Conservation (phyloP, 768 basidiomycete genomes). For the Wakefieldia striispora region DNA sequence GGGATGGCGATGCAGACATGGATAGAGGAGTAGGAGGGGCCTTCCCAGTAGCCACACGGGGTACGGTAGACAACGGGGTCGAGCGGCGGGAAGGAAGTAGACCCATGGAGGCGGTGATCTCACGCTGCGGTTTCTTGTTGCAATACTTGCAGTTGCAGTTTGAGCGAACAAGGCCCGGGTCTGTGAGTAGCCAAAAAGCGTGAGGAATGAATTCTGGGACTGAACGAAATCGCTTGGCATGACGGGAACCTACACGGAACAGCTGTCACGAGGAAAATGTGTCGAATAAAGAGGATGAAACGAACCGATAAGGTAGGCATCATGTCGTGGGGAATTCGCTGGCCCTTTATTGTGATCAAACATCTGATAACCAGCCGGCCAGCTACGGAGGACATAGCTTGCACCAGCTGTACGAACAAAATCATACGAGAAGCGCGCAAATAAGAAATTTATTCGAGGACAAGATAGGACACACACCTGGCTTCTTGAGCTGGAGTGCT, state of each 20-base stretch:
- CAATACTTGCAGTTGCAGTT: slow-evolving; percentile 80
- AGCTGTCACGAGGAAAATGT: background rate
- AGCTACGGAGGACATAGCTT: slow-evolving; percentile 58
- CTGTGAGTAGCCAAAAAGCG: slow-evolving; percentile 71
- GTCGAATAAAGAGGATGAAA: background rate
- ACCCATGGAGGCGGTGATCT: slow-evolving; percentile 63
- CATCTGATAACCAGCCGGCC: slow-evolving; percentile 68
- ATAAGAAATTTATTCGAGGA: background rate
- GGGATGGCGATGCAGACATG: background rate
- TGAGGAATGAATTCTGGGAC: slow-evolving; percentile 86
- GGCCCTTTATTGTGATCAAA: slow-evolving; percentile 76
- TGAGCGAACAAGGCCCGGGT: slow-evolving; percentile 42
- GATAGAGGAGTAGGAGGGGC: slow-evolving; percentile 19
- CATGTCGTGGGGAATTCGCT: slow-evolving; percentile 54
- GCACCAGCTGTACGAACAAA: slow-evolving; percentile 39
- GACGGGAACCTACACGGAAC: slow-evolving; percentile 36
- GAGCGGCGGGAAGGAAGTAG: slow-evolving; percentile 35
- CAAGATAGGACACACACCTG: slow-evolving; percentile 40
- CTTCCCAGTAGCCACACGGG: slow-evolving; percentile 15
- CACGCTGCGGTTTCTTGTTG: slow-evolving; percentile 61
- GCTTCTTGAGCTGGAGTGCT: slow-evolving; percentile 44
- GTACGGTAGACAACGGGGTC: slow-evolving; percentile 27
- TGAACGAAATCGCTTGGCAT: slow-evolving; percentile 64
- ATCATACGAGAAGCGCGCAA: slow-evolving; percentile 1
- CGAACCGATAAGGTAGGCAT: slow-evolving; percentile 76